Evolutionary conservation across 352 stramenopile species (phyloP).

Genomic region (Pythium sukuiense): DNA sequence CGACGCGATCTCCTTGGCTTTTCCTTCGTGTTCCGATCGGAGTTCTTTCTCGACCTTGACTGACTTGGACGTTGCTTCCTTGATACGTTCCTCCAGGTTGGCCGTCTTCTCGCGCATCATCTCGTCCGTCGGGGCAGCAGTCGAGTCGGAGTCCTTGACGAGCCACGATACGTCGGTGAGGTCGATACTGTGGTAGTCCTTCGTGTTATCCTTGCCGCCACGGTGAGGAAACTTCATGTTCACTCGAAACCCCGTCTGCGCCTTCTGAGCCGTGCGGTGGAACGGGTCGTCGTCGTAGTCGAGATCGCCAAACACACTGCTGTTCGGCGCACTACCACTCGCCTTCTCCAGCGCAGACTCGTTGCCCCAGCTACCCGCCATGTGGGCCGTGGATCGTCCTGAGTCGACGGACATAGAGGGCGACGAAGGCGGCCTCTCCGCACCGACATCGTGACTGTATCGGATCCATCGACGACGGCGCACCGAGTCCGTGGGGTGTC

Average conservation of each 20-base stretch:
- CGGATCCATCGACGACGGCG: conserved; percentile 80
- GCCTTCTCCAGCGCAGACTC: conserved; percentile 36
- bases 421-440: conserved; percentile 50
- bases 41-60: conserved; percentile 72
- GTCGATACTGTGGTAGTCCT: conserved; percentile 88
- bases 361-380: conserved; percentile 53
- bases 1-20: conserved; percentile 62
- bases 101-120: conserved; percentile 87
- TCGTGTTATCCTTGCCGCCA: conserved; percentile 85
- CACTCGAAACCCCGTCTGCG: conserved; percentile 83
- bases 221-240: conserved; percentile 85
- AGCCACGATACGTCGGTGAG: conserved; percentile 83
- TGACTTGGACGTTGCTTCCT: conserved; percentile 72
- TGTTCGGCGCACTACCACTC: conserved; percentile 30
- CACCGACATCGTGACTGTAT: conserved; percentile 35
- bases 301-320: conserved; percentile 34
- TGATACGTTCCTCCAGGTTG: conserved; percentile 87
- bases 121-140: conserved; percentile 74
- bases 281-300: conserved; percentile 85
- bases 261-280: conserved; percentile 81
- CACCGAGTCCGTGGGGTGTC: conserved; percentile 76
- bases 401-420: conserved; percentile 45
- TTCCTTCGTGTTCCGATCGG: conserved; percentile 70
- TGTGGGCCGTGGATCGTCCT: conserved; percentile 42
- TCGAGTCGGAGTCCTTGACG: conserved; percentile 76